phyloP scores from a whole-genome alignment of 352 stramenopile species.

The Saprolegnia parasitica region DNA sequence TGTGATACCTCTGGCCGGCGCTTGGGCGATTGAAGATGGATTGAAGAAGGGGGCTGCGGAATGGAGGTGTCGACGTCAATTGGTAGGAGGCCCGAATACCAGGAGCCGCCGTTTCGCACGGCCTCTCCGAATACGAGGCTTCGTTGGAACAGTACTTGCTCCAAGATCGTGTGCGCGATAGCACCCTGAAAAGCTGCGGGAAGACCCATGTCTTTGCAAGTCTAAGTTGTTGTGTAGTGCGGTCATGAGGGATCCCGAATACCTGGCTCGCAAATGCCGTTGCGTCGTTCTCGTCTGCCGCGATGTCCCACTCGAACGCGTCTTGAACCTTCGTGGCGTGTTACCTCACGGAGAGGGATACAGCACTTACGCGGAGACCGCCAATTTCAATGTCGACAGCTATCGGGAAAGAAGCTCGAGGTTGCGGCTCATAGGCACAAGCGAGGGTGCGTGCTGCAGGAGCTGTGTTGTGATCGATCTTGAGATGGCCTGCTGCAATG shows the following conservation, averaged over 20 bases:
- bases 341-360: no score
- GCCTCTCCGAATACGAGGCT: slow-evolving; percentile 40
- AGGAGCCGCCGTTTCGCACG: no score
- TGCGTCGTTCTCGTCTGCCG: neutral
- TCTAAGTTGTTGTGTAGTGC: neutral
- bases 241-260: neutral
- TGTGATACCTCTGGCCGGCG: no score
- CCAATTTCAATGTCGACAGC: neutral
- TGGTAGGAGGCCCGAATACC: no score
- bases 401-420: neutral
- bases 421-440: no score
- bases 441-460: no score
- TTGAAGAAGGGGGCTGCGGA: no score
- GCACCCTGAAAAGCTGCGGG: neutral
- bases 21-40: no score
- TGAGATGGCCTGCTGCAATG: no score
- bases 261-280: neutral
- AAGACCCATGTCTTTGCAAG: neutral
- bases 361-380: neutral
- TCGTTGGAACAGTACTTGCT: neutral
- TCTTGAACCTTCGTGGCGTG: neutral
- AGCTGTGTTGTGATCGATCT: no score
- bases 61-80: no score
- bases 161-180: neutral
- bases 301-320: neutral